A percentile compares a stretch with the other conserved stretches of the same genome.
Evolutionary conservation across 345 rosid genomes (phyloP).

Genomic region (Murraya paniculata): DNA sequence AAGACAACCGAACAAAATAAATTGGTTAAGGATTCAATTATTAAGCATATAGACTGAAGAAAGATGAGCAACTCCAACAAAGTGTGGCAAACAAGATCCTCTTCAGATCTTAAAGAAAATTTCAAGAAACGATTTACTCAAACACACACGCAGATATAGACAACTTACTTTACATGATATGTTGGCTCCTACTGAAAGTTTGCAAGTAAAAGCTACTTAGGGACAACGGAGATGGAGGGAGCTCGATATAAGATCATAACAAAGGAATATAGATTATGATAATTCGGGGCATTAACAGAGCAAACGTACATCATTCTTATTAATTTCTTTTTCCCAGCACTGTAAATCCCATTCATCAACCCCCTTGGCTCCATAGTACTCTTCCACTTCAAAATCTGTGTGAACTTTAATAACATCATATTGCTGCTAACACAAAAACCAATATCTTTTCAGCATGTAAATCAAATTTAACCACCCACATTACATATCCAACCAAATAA

Average conservation of each 20-base stretch:
- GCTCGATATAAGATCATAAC: neutral
- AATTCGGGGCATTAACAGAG: neutral
- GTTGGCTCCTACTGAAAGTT: neutral
- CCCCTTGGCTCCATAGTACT: constrained; percentile 76
- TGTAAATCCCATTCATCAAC: constrained; percentile 60
- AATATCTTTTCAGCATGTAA: neutral
- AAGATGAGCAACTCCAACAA: neutral
- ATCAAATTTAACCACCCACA: neutral
- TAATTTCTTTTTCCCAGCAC: constrained; percentile 69
- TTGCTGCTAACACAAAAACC: constrained; percentile 55
- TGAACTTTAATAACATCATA: constrained; percentile 45
- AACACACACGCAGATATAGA: neutral
- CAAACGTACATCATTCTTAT: constrained; percentile 56
- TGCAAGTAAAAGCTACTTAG: neutral
- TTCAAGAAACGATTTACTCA: neutral
- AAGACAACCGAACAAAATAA: neutral
- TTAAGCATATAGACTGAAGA: neutral
- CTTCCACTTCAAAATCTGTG: constrained; percentile 51
- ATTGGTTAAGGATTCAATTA: neutral
- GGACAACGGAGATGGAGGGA: neutral
- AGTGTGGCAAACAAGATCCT: constrained; percentile 1
- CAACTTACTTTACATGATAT: neutral
- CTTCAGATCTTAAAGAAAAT: neutral
- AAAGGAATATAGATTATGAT: neutral
- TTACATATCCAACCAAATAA: neutral